Base-by-base conservation (phyloP, 2,329 filamentous ascomycete genomes). In the Aspergillus sp. region DNA sequence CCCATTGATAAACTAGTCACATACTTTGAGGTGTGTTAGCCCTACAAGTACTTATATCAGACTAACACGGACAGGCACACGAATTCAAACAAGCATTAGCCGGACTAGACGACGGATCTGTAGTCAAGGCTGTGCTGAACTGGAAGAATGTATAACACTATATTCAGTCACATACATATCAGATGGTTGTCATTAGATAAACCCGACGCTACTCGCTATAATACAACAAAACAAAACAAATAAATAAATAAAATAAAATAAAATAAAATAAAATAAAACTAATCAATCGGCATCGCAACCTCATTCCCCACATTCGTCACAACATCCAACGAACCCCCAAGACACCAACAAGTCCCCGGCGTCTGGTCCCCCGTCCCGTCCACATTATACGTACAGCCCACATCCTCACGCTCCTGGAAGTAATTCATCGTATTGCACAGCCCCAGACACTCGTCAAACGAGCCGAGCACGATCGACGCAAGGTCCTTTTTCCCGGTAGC, bases 1-100 rank as follows among this genome's bases (percentile, higher is more conserved):
- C 65, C 62, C 1, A 58, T 64, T 24, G 54, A 62, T 27, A 41
- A 57, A 40, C 54, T 64, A 11, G 33, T 61, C n/a, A 56, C 33
- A 5, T 61, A 59, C 48, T 62, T 59, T 20, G 37, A 56, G 48
- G 57, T 59, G 45, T 19, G 51, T 51, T 27, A 8, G n/a, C 34
- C 13, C 11, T 39, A 27, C 7, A 7, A 8, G 15, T 8, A 2
- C 2, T 2, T 13, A 2, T 7, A 40, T n/a, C 9, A 12, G 2
- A 22, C 40, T 54, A 37, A 44, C 45, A 34, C 19, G 34, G 11
- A 12, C 34, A 57, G 54, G 54, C 54, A 19, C 13, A 40, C 19
- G 54, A 57, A 4, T 57, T 51, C 22, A 30, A 47, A 19, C 12
- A 51, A n/a, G 48, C 54, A 22, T 22, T 57, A 15, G 54, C 47